Evolutionary conservation across 2,329 filamentous ascomycete species (phyloP).

Genomic region (Sporothrix humicola): DNA sequence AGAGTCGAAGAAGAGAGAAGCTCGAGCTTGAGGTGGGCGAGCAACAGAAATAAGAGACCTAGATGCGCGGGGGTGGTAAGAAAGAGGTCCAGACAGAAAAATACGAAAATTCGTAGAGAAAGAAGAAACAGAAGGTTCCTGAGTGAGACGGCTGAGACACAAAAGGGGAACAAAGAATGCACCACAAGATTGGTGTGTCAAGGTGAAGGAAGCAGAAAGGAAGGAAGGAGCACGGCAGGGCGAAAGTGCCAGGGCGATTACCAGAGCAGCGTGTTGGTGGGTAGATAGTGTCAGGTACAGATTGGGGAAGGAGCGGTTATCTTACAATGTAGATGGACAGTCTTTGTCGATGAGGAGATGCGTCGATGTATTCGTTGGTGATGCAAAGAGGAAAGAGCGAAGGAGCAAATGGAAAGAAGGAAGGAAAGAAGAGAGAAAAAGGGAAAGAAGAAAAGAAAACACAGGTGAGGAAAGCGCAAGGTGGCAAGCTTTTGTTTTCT

Average conservation of each 20-base stretch:
- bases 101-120: not conserved
- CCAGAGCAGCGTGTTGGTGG: slow-evolving; percentile 5
- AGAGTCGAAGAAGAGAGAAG: not conserved
- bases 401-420: not conserved
- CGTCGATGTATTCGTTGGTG: not conserved
- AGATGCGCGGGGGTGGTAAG: slow-evolving; percentile 3
- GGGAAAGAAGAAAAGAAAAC: slow-evolving; percentile 5
- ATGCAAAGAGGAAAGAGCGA: not conserved
- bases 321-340: not conserved
- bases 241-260: slow-evolving; percentile 13
- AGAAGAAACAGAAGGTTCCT: slow-evolving; percentile 7
- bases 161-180: slow-evolving; percentile 24
- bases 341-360: not conserved
- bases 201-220: not conserved
- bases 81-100: not conserved
- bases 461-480: slow-evolving; percentile 13
- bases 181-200: not conserved
- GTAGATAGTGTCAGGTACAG: not conserved
- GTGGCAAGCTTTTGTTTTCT: slow-evolving; percentile 22
- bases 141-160: slow-evolving; percentile 24
- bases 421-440: not conserved
- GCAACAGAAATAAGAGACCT: slow-evolving; percentile 11
- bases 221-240: not conserved
- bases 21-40: not conserved
- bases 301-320: not conserved